These are phyloP conservation scores for Malassezia cuniculi DNA, from an alignment of 1,284 basidiomycete genomes.

Conservation along the genomic window DNA sequence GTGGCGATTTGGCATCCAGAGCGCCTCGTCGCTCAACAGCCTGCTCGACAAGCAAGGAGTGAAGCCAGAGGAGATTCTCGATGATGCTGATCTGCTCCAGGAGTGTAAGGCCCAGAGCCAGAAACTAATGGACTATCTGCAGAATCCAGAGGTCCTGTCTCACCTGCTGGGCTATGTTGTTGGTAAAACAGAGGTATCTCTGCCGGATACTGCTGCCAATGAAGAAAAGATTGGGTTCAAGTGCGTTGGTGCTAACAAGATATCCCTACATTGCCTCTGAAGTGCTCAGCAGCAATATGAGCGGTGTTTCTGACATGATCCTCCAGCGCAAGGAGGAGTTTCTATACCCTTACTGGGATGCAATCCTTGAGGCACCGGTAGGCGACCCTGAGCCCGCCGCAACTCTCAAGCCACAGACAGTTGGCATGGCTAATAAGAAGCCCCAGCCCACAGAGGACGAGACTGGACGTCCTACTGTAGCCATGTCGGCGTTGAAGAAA, in stretches of 20 bases:
- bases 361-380: conserved; percentile 65
- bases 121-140: conserved; percentile 70
- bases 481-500: conserved; percentile 30
- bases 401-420: too few species aligned
- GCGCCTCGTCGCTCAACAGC: conserved; percentile 35
- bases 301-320: conserved; percentile 82
- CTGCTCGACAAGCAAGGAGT: conserved; percentile 40
- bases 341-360: conserved; percentile 66
- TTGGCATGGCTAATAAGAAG: too few species aligned
- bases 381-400: too few species aligned
- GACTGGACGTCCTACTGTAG: too few species aligned
- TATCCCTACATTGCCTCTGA: conserved; percentile 91
- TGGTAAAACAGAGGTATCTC: conserved; percentile 68
- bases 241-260: conserved; percentile 22
- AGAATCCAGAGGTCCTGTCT: conserved; percentile 64
- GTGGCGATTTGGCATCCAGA: conserved; percentile 43
- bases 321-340: conserved; percentile 57
- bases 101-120: conserved; percentile 92
- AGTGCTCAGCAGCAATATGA: conserved; percentile 87
- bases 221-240: conserved; percentile 44
- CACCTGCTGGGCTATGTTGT: conserved; percentile 69
- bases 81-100: conserved; percentile 83
- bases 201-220: conserved; percentile 51
- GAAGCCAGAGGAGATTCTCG: conserved; percentile 72
- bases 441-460: too few species aligned